Conservation (phyloP, 2,329 filamentous ascomycete species). For the Achaetomium macrosporum region DNA sequence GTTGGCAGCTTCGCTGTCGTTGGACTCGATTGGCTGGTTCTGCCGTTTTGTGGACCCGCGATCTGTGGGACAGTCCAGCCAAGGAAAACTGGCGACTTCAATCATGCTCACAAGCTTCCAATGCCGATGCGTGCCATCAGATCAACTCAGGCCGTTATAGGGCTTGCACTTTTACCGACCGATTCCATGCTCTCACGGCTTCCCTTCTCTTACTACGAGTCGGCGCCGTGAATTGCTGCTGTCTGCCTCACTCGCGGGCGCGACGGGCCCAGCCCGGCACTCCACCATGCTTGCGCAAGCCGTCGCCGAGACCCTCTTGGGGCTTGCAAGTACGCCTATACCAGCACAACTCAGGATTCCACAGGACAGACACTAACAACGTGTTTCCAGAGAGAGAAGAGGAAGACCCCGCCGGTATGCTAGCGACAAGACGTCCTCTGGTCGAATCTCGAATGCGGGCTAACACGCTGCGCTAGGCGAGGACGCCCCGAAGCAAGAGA, state of each 20-base stretch:
- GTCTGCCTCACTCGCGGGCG: conserved; percentile 6
- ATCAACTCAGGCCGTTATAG: not conserved
- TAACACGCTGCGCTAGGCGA: conserved; percentile 40
- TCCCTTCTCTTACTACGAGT: not conserved
- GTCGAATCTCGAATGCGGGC: conserved; percentile 4
- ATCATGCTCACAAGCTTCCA: not conserved
- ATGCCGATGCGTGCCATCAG: not conserved
- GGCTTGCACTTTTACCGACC: conserved; percentile 5
- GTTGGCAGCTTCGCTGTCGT: not conserved
- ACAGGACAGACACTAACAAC: conserved; percentile 19
- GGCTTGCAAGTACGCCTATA: conserved; percentile 34
- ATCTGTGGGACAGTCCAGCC: not conserved
- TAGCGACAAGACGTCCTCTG: not conserved
- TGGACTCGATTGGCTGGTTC: conserved; percentile 3
- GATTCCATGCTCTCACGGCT: conserved; percentile 5
- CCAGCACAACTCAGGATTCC: not conserved
- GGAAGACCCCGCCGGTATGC: conserved; percentile 42
- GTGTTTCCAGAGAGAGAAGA: conserved; percentile 39
- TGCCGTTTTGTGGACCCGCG: not conserved
- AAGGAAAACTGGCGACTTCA: conserved; percentile 18
- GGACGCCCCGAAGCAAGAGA: conserved; percentile 86
- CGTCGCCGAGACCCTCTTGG: conserved; percentile 33
- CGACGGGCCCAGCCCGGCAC: conserved; percentile 10
- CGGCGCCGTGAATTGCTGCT: conserved; percentile 2
- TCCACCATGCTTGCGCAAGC: conserved; percentile 31